Evolutionary conservation across 768 basidiomycete genomes (phyloP).

Genomic region (Serpula lacrymans): DNA sequence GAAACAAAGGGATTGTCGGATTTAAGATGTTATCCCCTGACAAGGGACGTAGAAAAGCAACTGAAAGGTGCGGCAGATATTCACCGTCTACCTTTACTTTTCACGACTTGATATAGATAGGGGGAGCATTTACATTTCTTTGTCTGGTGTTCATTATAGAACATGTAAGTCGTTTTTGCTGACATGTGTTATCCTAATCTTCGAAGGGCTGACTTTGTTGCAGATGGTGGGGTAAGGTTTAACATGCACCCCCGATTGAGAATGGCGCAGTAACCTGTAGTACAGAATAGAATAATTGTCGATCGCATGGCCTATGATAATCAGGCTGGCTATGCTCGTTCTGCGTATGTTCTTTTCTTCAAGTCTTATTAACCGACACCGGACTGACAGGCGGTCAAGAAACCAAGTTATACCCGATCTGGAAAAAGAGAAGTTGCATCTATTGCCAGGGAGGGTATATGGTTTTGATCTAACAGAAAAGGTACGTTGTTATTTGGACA

Average conservation of each 20-base stretch:
- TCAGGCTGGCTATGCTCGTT: conserved; percentile 2
- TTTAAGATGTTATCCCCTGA: conserved; percentile 9
- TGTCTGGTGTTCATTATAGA: conserved; percentile 14
- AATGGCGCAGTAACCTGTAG: conserved; percentile 19
- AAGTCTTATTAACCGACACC: conserved; percentile 19
- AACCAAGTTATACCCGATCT: conserved; percentile 28
- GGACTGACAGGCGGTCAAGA: no score
- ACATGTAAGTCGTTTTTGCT: conserved; percentile 9
- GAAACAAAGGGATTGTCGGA: conserved; percentile 7
- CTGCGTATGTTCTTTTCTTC: conserved; percentile 5
- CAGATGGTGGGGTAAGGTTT: conserved; percentile 12
- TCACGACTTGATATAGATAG: conserved; percentile 13
- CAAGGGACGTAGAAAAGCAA: conserved; percentile 4
- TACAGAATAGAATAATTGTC: conserved; percentile 19
- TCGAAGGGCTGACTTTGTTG: not conserved
- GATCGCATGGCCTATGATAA: conserved; percentile 11
- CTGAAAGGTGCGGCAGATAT: conserved; percentile 8
- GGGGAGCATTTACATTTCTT: conserved; percentile 8
- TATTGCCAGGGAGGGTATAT: conserved; percentile 54
- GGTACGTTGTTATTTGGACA: conserved; percentile 16
- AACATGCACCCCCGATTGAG: conserved; percentile 19
- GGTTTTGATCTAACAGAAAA: conserved; percentile 63
- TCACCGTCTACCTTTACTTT: no score
- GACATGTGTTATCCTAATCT: conserved; percentile 26
- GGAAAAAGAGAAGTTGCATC: conserved; percentile 49